Percentiles rank a stretch among this genome's conserved stretches.
phyloP scores from a whole-genome alignment of 106 monocot species.

The Alisma plantagoaquatica region DNA sequence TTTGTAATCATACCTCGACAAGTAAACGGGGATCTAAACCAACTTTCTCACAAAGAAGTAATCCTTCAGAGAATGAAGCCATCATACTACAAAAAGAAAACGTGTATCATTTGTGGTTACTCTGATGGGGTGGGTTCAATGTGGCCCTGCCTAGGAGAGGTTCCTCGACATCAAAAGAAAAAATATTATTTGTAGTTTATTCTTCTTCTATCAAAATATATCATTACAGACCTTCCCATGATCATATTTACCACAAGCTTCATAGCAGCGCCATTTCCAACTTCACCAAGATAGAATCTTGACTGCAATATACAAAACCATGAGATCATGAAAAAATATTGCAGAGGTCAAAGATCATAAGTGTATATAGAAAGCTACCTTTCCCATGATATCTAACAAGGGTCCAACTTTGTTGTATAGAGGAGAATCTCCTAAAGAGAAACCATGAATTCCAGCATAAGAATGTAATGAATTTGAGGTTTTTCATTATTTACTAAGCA shows the following conservation, averaged over 20 bases:
- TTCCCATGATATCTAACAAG: conserved; percentile 84
- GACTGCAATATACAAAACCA: conserved; percentile 29
- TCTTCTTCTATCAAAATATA: neutral
- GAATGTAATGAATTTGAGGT: too few relatives aligned
- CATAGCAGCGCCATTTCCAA: conserved; percentile 92
- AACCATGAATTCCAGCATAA: too few relatives aligned
- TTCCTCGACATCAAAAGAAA: too few relatives aligned
- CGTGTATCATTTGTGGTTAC: too few relatives aligned
- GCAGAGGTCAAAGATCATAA: neutral
- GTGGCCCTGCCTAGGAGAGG: too few relatives aligned
- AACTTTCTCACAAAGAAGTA: conserved; percentile 68
- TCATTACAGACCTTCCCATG: conserved; percentile 66
- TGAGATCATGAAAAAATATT: neutral
- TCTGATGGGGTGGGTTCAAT: too few relatives aligned
- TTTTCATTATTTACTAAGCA: too few relatives aligned
- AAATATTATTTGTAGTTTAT: neutral
- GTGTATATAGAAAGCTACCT: conserved; percentile 21
- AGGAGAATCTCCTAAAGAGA: conserved; percentile 60
- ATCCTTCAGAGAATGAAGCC: conserved; percentile 89
- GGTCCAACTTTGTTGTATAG: conserved; percentile 55
- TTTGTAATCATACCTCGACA: conserved; percentile 57
- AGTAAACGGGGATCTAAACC: conserved; percentile 68
- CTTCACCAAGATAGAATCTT: conserved; percentile 79
- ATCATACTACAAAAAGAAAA: conserved; percentile 58
- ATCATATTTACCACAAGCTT: conserved; percentile 94